Base-by-base conservation (phyloP, 2,329 filamentous ascomycete genomes). In the Paradendryphiella salina region DNA sequence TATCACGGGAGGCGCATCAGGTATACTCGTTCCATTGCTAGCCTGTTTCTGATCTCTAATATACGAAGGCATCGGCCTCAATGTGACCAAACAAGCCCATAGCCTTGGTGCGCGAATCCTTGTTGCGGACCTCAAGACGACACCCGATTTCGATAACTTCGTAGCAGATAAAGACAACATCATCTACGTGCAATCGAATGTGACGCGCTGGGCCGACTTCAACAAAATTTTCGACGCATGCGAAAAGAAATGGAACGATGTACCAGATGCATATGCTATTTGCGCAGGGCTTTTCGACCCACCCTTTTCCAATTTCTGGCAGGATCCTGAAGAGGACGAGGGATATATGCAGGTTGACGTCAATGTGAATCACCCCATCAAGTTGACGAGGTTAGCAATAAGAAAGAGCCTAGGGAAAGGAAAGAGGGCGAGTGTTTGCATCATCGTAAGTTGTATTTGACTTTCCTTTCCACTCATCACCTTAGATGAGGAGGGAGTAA, bases 1-100 rank as follows among this genome's bases (percentile, higher is more conserved):
- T 1, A 64, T 73, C 42, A 73, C 70, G 0, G 70, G 71, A 15
- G 71, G 68, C 10, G 70, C 69, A 48, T 73, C 69, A 46, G 67
- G 66, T 68, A 51, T 1, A n/a, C 13, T 40, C 20, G 7, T 10
- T 14, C 13, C 13, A 36, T 28, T 6, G 3, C 13, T 11, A 15
- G 4, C 10, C 28, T 17, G n/a, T 13, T 28, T 9, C 8, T 34
- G 21, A 15, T 14, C 13, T 15, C 38, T 15, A 55, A 33, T 3
- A 33, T 46, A 28, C 14, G 6, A n/a, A 69, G 70, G 70, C 15
- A 73, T 73, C 35, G 68, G 69, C 15, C 60, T 73, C 26, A 47
- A 52, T 5, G 63, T 72, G 20, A 59, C 63, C 4, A 60, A 69
- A 47, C 61, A 70, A 63, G 63, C 57, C 18, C 54, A 64, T 21